Conservation (phyloP, 2,329 filamentous ascomycete species). For the Trichophyton schoenleinii region DNA sequence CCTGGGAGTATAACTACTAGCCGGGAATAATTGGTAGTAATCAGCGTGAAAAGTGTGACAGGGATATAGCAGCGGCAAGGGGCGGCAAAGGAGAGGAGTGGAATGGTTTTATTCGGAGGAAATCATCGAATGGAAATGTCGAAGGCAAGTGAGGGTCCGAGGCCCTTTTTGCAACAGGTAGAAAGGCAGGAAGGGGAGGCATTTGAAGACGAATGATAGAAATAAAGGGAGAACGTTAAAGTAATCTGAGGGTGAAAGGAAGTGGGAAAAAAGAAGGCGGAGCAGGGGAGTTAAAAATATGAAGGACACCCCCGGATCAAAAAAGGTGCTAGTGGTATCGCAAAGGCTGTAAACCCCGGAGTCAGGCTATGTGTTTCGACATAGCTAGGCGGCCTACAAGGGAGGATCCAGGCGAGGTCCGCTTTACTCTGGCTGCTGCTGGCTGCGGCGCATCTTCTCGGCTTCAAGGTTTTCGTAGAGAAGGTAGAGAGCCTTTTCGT, state of each 20-base stretch:
- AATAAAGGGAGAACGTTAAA: not conserved
- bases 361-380: not conserved
- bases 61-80: not conserved
- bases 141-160: not conserved
- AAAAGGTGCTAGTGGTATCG: not conserved
- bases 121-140: not conserved
- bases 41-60: not conserved
- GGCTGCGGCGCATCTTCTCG: conserved; percentile 95
- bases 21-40: not conserved
- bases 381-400: not conserved
- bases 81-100: not conserved
- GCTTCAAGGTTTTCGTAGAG: conserved; percentile 98
- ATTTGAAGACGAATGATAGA: not conserved
- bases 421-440: conserved; percentile 49
- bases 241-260: not conserved
- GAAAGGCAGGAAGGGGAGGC: not conserved
- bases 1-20: not conserved
- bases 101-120: not conserved
- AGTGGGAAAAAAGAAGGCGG: not conserved
- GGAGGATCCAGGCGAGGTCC: not conserved
- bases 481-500: conserved; percentile 90
- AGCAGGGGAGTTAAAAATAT: not conserved
- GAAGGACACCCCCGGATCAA: not conserved
- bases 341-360: not conserved
- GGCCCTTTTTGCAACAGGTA: not conserved